A percentile compares a stretch with the other conserved stretches of the same genome.
phyloP scores from a whole-genome alignment of 495 filamentous ascomycete genomes.

The Aspergillus steynii region DNA sequence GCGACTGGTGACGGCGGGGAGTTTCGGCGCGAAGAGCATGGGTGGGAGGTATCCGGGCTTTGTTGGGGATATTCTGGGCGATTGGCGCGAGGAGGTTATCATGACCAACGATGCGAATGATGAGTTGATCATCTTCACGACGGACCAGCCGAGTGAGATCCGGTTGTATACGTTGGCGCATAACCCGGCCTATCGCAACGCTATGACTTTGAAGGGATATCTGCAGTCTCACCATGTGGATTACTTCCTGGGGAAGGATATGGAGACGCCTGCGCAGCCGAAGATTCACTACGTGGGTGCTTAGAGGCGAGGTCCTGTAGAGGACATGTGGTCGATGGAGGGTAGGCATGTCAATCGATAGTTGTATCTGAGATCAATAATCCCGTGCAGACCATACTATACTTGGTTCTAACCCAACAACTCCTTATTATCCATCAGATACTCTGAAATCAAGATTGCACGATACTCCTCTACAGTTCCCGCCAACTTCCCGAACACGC shows the following conservation, averaged over 20 bases:
- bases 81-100: conserved; percentile 12
- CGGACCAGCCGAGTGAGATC: conserved; percentile 5
- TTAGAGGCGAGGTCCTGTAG: no score
- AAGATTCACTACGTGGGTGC: conserved; percentile 8
- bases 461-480: not conserved
- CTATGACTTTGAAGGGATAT: conserved; percentile 7
- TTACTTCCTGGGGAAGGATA: conserved; percentile 6
- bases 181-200: conserved; percentile 15
- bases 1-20: not conserved
- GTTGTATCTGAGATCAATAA: no score
- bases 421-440: not conserved
- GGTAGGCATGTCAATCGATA: no score
- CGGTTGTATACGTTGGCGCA: conserved; percentile 11
- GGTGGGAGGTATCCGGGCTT: not conserved
- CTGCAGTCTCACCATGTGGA: conserved; percentile 6
- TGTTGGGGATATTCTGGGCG: conserved; percentile 8
- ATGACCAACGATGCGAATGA: conserved; percentile 2
- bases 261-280: not conserved
- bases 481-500: conserved; percentile 2
- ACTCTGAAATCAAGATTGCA: not conserved
- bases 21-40: not conserved
- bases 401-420: not conserved
- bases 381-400: no score
- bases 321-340: no score
- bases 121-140: conserved; percentile 14